A percentile compares a stretch with the other conserved stretches of the same genome.
phyloP scores from a whole-genome alignment of 148 eudicot species.

The Silene latifolia region DNA sequence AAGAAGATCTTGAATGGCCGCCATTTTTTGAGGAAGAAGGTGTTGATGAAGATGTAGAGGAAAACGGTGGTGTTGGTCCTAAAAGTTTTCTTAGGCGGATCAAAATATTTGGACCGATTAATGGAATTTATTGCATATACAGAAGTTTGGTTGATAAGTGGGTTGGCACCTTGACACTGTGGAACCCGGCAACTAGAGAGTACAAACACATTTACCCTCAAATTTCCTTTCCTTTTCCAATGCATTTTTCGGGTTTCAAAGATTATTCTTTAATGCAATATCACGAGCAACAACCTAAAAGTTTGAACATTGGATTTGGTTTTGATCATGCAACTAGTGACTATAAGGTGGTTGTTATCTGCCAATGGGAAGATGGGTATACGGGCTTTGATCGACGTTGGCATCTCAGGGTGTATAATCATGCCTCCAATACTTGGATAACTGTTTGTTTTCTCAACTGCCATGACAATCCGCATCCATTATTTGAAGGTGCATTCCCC shows the following conservation, averaged over 20 bases:
- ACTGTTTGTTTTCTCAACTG: not conserved
- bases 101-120: not conserved
- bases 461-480: not conserved
- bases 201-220: slow-evolving; percentile 1
- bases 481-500: not conserved
- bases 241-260: not conserved
- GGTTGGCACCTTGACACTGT: not conserved
- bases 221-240: not conserved
- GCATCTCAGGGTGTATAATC: slow-evolving; percentile 1
- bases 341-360: slow-evolving; percentile 10
- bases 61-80: not conserved
- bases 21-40: not conserved
- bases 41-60: not conserved
- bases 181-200: slow-evolving; percentile 8
- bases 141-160: not conserved
- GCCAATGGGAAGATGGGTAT: not conserved
- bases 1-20: not conserved
- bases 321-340: not conserved
- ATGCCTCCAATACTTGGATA: not conserved
- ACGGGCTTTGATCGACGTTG: not conserved
- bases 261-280: not conserved
- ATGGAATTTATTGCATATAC: slow-evolving; percentile 1
- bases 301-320: not conserved
- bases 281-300: not conserved
- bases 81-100: not conserved